These are phyloP conservation scores for Bonia amplexicaulis DNA, from an alignment of 176 grass and related monocot genomes.

Conservation along the genomic window DNA sequence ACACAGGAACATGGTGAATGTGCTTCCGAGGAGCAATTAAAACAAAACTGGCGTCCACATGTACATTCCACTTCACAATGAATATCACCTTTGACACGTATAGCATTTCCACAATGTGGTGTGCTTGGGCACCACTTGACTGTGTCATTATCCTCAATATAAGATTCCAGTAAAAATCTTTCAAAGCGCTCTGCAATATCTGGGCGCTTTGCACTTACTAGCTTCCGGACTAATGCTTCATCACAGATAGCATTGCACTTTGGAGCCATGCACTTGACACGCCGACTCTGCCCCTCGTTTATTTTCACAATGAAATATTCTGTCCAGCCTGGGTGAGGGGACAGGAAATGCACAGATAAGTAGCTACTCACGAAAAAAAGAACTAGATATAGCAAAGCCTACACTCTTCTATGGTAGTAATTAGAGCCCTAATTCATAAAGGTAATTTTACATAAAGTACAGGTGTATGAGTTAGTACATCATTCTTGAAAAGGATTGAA, in stretches of 20 bases:
- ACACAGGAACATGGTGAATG: slow-evolving; percentile 82
- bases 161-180: slow-evolving; percentile 78
- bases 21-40: slow-evolving; percentile 71
- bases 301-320: slow-evolving; percentile 84
- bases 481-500: not conserved
- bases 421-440: not conserved
- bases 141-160: slow-evolving; percentile 84
- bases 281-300: slow-evolving; percentile 77
- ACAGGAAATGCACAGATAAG: slow-evolving; percentile 20
- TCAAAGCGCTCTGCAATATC: slow-evolving; percentile 74
- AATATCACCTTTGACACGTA: slow-evolving; percentile 76
- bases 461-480: not conserved
- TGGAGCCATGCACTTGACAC: slow-evolving; percentile 73
- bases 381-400: not conserved
- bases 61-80: slow-evolving; percentile 81
- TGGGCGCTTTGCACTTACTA: slow-evolving; percentile 54
- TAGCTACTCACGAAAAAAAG: not conserved
- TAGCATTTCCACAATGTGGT: slow-evolving; percentile 88
- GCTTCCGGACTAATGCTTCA: slow-evolving; percentile 60
- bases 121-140: slow-evolving; percentile 87
- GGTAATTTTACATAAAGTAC: not conserved
- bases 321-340: slow-evolving; percentile 57
- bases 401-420: not conserved
- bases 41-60: slow-evolving; percentile 84
- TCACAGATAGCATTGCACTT: slow-evolving; percentile 75